phyloP scores from a whole-genome alignment of 2,329 filamentous ascomycete genomes.

The Xylariaceae sp. region DNA sequence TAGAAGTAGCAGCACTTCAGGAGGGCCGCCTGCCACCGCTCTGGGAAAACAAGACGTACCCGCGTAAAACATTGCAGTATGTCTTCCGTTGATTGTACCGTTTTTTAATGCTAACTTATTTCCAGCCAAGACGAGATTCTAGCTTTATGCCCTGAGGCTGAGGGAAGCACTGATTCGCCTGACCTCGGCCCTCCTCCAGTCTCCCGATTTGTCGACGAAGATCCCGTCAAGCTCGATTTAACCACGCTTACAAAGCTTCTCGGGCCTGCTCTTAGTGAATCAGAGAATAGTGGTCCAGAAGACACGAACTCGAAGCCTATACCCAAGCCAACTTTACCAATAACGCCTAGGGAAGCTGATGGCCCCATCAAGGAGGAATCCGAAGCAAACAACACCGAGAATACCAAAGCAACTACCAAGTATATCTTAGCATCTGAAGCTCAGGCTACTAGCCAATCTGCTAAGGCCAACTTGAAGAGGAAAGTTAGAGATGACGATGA shows the following conservation, averaged over 20 bases:
- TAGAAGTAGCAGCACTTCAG: conserved; percentile 55
- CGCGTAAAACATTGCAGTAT: conserved; percentile 71
- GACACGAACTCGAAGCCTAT: not conserved
- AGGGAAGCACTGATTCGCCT: conserved; percentile 64
- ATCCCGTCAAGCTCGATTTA: conserved; percentile 60
- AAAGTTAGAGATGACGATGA: conserved; percentile 64
- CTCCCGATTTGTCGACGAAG: conserved; percentile 63
- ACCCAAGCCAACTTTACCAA: not conserved
- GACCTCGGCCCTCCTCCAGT: conserved; percentile 70
- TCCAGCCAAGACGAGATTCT: conserved; percentile 66
- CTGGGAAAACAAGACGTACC: conserved; percentile 70
- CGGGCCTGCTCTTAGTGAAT: conserved; percentile 19
- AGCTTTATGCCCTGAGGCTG: conserved; percentile 58
- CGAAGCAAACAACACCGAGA: not conserved
- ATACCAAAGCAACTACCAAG: conserved; percentile 1
- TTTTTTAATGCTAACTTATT: conserved; percentile 32
- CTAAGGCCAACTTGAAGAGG: conserved; percentile 61
- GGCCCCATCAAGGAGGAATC: conserved; percentile 4
- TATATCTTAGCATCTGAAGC: conserved; percentile 16
- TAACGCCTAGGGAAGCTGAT: conserved; percentile 6
- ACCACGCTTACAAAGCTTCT: conserved; percentile 40
- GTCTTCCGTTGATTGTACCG: not conserved
- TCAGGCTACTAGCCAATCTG: conserved; percentile 30
- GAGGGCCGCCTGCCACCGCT: conserved; percentile 70
- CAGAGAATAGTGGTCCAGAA: conserved; percentile 12